Evolutionary conservation across 306 rosid species (phyloP).

Genomic region (Neltuma alba): DNA sequence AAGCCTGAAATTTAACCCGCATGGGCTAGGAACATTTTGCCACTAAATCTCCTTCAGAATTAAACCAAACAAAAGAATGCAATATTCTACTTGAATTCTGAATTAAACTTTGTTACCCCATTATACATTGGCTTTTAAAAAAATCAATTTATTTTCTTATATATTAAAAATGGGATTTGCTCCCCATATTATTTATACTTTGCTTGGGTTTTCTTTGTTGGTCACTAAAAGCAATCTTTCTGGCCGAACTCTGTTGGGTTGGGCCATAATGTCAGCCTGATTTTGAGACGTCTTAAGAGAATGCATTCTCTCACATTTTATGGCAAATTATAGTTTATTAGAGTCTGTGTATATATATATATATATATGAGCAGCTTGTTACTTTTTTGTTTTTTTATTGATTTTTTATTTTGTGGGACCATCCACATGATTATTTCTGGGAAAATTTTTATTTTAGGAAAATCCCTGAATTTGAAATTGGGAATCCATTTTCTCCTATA

Average conservation of each 20-base stretch:
- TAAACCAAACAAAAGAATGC: no score
- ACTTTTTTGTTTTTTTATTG: neutral
- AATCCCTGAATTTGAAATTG: neutral
- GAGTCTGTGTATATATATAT: no score
- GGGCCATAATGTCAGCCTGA: neutral
- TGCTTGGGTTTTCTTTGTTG: neutral
- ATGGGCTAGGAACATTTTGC: no score
- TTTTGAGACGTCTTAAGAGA: neutral
- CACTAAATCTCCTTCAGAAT: no score
- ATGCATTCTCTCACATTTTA: neutral
- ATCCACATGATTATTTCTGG: neutral
- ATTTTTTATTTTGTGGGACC: neutral
- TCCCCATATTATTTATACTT: neutral
- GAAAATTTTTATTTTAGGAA: neutral
- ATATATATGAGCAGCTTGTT: neutral
- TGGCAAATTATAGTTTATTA: neutral
- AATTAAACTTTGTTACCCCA: no score
- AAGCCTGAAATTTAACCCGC: no score
- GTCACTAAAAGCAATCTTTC: neutral
- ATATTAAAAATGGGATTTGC: no score
- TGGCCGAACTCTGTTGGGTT: no score
- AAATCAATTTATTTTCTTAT: no score
- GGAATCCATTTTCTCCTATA: neutral
- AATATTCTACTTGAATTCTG: no score
- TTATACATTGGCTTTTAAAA: no score